phyloP scores from a whole-genome alignment of 1,284 basidiomycete genomes.

The Chiua sp. region DNA sequence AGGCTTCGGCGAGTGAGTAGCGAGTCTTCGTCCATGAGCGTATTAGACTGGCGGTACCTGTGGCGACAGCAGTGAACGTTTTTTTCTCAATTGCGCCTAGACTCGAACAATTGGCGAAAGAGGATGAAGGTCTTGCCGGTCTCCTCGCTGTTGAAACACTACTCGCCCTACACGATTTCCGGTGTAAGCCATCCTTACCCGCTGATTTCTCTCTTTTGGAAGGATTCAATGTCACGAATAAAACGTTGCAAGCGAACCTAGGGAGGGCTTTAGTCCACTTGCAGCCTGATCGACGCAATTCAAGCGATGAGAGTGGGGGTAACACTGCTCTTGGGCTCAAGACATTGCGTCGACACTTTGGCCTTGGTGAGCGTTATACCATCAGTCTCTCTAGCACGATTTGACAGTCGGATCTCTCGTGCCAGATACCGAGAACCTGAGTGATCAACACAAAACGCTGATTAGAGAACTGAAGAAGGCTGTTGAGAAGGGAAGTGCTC shows the following conservation, averaged over 20 bases:
- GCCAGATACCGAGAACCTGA: slow-evolving; percentile 11
- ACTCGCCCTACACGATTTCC: slow-evolving; percentile 15
- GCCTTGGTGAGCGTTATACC: slow-evolving; percentile 23
- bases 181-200: neutral
- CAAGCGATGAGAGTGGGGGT: neutral
- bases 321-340: slow-evolving; percentile 5
- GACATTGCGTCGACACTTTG: slow-evolving; percentile 17
- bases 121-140: slow-evolving; percentile 15
- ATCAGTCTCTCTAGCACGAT: neutral
- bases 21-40: no score
- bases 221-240: slow-evolving; percentile 1
- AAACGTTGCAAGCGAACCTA: slow-evolving; percentile 21
- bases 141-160: slow-evolving; percentile 26
- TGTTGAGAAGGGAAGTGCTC: neutral
- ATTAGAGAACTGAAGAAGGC: slow-evolving; percentile 13
- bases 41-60: neutral
- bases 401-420: neutral
- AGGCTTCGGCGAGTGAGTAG: slow-evolving; percentile 10
- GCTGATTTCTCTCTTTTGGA: neutral
- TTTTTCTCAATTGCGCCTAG: slow-evolving; percentile 14
- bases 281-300: neutral
- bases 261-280: slow-evolving; percentile 16
- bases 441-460: neutral
- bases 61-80: neutral
- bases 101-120: slow-evolving; percentile 17